These are phyloP conservation scores for Dothidotthia symphoricarpi DNA, from an alignment of 2,329 filamentous ascomycete species.

Conservation along the genomic window DNA sequence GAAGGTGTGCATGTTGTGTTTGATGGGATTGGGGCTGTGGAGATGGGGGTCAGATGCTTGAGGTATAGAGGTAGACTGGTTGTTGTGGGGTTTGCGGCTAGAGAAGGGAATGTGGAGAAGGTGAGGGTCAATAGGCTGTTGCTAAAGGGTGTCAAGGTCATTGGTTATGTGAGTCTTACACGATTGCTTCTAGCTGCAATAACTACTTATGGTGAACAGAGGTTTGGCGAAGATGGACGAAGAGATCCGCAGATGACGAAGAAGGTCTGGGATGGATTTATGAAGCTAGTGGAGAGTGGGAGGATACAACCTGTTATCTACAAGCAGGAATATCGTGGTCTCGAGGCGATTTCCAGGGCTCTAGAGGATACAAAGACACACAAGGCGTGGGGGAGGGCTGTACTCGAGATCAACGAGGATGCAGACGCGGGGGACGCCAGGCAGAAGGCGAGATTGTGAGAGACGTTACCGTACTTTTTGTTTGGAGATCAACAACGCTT, in stretches of 20 bases:
- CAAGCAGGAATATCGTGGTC: slow-evolving; percentile 48
- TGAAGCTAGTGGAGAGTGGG: slow-evolving; percentile 49
- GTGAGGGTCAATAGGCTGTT: slow-evolving; percentile 24
- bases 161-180: slow-evolving; percentile 30
- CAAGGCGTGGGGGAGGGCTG: slow-evolving; percentile 57
- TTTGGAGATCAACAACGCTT: too few relatives aligned
- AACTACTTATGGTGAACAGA: too few relatives aligned
- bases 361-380: slow-evolving; percentile 52
- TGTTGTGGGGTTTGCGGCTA: slow-evolving; percentile 59
- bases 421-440: slow-evolving; percentile 9
- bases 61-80: slow-evolving; percentile 56
- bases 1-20: slow-evolving; percentile 58
- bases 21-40: slow-evolving; percentile 58
- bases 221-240: slow-evolving; percentile 58
- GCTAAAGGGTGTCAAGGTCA: slow-evolving; percentile 24
- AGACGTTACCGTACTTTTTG: too few relatives aligned
- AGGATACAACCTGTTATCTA: slow-evolving; percentile 54
- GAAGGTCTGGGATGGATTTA: slow-evolving; percentile 54
- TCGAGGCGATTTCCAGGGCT: slow-evolving; percentile 52
- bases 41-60: slow-evolving; percentile 55
- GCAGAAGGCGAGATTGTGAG: slow-evolving; percentile 13
- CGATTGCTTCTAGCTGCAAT: too few relatives aligned
- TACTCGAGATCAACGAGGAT: slow-evolving; percentile 47
- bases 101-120: slow-evolving; percentile 52
- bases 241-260: slow-evolving; percentile 49